These are phyloP conservation scores for Apiospora pterosperma DNA, from an alignment of 2,329 filamentous ascomycete genomes.

Conservation along the genomic window DNA sequence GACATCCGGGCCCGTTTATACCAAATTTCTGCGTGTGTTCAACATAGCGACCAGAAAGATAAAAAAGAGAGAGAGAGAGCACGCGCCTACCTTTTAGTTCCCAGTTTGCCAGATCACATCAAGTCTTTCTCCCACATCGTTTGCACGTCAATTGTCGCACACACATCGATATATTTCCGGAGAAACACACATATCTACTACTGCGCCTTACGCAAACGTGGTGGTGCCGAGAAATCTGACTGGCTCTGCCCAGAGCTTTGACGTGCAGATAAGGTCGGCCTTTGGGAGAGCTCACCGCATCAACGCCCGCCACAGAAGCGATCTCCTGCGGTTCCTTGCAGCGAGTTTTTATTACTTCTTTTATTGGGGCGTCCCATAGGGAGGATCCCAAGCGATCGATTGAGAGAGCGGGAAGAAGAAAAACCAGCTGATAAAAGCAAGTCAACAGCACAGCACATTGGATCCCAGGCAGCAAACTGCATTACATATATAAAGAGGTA, in stretches of 20 bases:
- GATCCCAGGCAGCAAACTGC: not conserved
- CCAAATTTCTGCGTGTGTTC: not conserved
- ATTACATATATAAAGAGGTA: not conserved
- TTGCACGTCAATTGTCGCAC: not conserved
- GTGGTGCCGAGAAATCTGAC: not conserved
- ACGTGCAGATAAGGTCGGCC: constrained; percentile 1
- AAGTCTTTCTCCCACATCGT: not conserved
- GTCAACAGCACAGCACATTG: not conserved
- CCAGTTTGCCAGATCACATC: not conserved
- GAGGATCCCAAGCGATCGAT: not conserved
- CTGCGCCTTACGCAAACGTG: not conserved
- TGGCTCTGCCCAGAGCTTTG: not conserved
- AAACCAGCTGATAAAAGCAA: not conserved
- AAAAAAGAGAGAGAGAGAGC: not conserved
- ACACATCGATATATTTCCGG: not conserved
- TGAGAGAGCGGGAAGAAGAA: not conserved
- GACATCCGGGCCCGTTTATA: not conserved
- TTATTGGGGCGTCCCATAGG: not conserved
- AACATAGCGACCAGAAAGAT: not conserved
- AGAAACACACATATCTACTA: not conserved
- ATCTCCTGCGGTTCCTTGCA: constrained; percentile 1
- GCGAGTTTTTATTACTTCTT: not conserved
- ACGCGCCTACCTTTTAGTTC: not conserved
- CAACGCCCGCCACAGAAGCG: not conserved
- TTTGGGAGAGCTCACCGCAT: not conserved